A percentile compares a stretch with the other conserved stretches of the same genome.
phyloP scores from a whole-genome alignment of 352 stramenopile species.

The Phytopythium oedochilum region DNA sequence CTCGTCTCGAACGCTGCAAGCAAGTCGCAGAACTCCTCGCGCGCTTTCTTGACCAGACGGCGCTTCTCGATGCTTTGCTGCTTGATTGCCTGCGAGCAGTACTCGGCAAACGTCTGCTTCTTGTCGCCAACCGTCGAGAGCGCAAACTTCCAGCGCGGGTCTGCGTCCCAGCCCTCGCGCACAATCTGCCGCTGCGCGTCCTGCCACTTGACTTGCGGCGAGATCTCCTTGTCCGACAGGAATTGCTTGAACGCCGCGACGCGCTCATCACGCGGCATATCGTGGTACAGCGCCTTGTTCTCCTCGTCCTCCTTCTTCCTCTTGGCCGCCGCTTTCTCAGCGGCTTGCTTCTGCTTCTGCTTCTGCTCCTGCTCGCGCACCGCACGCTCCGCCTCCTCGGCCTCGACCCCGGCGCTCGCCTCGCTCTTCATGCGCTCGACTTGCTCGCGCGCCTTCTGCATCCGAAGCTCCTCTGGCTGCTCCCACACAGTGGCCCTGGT shows the following conservation, averaged over 20 bases:
- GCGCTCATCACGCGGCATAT: constrained; percentile 45
- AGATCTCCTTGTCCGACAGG: constrained; percentile 63
- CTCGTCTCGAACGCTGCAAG: constrained; percentile 42
- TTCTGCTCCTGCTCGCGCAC: constrained; percentile 16
- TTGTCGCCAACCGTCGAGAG: constrained; percentile 68
- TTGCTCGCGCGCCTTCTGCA: constrained; percentile 67
- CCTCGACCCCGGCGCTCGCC: constrained; percentile 17
- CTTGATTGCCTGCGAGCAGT: constrained; percentile 71
- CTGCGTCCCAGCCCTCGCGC: constrained; percentile 52
- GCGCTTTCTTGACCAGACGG: constrained; percentile 59
- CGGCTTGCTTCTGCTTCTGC: constrained; percentile 12
- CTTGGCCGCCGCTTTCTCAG: constrained; percentile 9
- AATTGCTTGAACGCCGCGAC: constrained; percentile 69
- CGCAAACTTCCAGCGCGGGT: constrained; percentile 66
- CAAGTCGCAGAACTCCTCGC: constrained; percentile 77
- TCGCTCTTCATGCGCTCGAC: constrained; percentile 60
- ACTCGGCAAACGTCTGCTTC: constrained; percentile 83
- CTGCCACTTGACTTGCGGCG: constrained; percentile 66
- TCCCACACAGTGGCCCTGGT: constrained; percentile 83
- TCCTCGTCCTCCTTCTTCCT: constrained; percentile 47
- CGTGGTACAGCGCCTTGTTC: constrained; percentile 32
- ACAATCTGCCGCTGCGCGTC: constrained; percentile 54
- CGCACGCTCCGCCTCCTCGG: constrained; percentile 26
- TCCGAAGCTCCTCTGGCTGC: constrained; percentile 66
- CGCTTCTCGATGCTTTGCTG: constrained; percentile 61